A percentile compares a stretch with the other conserved stretches of the same genome.
Evolutionary conservation across 352 stramenopile genomes (phyloP).

Genomic region (Pythium diclinum): DNA sequence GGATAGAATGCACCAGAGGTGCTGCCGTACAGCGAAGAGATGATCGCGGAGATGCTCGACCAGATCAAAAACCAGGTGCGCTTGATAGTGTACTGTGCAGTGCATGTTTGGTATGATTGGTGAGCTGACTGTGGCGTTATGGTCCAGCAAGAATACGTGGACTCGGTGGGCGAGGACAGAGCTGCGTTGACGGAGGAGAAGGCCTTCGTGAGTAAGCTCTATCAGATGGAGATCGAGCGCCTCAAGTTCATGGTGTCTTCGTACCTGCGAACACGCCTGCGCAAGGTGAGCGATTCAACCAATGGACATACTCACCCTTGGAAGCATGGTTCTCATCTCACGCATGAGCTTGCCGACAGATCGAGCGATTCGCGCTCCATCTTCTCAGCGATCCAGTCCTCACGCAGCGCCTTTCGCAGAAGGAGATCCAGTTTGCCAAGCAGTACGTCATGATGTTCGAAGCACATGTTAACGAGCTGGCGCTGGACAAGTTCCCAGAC

Average conservation of each 20-base stretch:
- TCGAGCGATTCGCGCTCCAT: conserved; percentile 71
- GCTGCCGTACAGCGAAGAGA: conserved; percentile 70
- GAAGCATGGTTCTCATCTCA: neutral
- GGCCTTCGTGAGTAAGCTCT: conserved; percentile 82
- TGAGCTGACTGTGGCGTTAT: neutral
- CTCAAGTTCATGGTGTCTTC: conserved; percentile 83
- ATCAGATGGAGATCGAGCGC: conserved; percentile 88
- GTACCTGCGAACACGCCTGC: conserved; percentile 72
- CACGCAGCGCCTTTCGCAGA: conserved; percentile 58
- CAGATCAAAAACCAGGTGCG: conserved; percentile 77
- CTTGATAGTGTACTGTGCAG: neutral
- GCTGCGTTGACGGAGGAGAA: conserved; percentile 66
- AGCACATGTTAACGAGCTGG: conserved; percentile 68
- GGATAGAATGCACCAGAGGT: conserved; percentile 76
- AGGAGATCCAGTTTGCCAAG: conserved; percentile 71
- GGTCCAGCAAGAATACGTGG: conserved; percentile 75
- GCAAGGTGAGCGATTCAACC: conserved; percentile 38
- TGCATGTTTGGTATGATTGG: neutral
- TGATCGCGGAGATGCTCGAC: conserved; percentile 80
- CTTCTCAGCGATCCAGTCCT: conserved; percentile 46
- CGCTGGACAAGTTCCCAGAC: conserved; percentile 54
- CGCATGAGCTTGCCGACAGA: conserved; percentile 30
- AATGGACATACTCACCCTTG: neutral
- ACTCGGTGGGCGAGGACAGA: conserved; percentile 71
- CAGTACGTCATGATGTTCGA: conserved; percentile 73